Evolutionary conservation across 2,329 filamentous ascomycete species (phyloP).

Genomic region (Hymenoscyphus albidus): DNA sequence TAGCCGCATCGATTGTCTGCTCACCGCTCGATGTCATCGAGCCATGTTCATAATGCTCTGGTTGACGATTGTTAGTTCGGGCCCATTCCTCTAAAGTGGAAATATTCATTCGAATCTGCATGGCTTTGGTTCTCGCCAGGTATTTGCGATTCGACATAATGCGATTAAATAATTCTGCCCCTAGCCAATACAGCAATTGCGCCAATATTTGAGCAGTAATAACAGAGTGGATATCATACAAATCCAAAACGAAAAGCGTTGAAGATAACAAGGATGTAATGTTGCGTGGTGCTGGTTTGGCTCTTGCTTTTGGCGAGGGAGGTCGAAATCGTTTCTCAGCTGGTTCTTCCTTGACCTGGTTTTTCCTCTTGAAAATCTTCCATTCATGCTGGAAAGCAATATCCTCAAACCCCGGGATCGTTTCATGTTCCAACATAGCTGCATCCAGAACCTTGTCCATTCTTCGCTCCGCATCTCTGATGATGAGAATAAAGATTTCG

Average conservation of each 20-base stretch:
- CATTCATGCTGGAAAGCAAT: constrained; percentile 97
- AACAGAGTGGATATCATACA: constrained; percentile 98
- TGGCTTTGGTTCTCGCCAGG: constrained; percentile 91
- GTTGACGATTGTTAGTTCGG: constrained; percentile 83
- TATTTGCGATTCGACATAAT: constrained; percentile 97
- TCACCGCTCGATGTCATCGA: constrained; percentile 83
- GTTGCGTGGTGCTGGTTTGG: constrained; percentile 88
- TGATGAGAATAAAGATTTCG: constrained; percentile 97
- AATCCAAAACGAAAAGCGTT: constrained; percentile 90
- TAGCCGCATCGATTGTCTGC: constrained; percentile 76
- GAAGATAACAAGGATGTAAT: constrained; percentile 94
- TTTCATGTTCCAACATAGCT: constrained; percentile 96
- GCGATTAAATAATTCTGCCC: constrained; percentile 93
- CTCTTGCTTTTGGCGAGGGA: constrained; percentile 87
- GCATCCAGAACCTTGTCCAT: constrained; percentile 93
- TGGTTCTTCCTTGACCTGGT: constrained; percentile 85
- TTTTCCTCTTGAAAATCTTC: constrained; percentile 92
- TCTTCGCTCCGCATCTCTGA: constrained; percentile 88
- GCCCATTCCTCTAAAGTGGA: constrained; percentile 96
- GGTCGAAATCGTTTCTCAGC: constrained; percentile 87
- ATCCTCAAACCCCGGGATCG: constrained; percentile 94
- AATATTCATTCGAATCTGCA: constrained; percentile 99
- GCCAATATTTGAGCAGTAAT: constrained; percentile 89
- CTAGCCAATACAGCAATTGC: constrained; percentile 93
- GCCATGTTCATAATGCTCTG: constrained; percentile 92